Evolutionary conservation across 169 alveolate genomes (phyloP), one percentile per base, ranked within the genome.

Genomic region (Cryptosporidium tyzzeri): DNA sequence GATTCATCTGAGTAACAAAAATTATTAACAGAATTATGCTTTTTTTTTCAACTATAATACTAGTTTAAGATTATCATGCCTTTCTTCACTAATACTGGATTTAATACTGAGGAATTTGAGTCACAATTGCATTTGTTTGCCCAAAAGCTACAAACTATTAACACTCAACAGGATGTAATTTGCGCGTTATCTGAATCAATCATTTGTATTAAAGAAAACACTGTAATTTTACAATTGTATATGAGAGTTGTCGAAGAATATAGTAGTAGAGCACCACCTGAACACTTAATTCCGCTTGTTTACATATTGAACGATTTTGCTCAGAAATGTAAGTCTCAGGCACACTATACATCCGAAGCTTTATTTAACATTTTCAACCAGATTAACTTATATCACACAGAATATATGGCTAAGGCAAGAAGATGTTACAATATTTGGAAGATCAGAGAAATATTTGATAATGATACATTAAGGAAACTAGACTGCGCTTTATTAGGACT

Each of bases 321-420:
- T 61, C 89, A 80, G 62, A 80, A 80, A 39, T 80, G 80, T 16
- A 80, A 80, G n/a, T 23, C 73, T 62, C 80, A 80, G 23, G 89
- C 89, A 18, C 89, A 80, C 16, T 62, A 44, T 59, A 53, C 75
- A 9, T 80, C 89, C 6, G 89, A 80, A 41, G 89, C 89, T 33
- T 29, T 80, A 59, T 62, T 80, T 4, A 80, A 62, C 45, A 80
- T 80, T 44, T 80, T 80, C 41, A 80, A 58, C 44, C 89, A 62
- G 37, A 80, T 80, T 44, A 80, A 80, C 51, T 21, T 62, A 23
- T 59, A 80, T 35, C 70, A 80, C 39, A 62, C 89, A 26, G 89
- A 80, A 44, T 80, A 62, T 80, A 80, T 80, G 89, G 89, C 89
- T 41, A 80, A 80, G 23, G 89, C 89, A 80, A 80, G 89, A 39